These are phyloP conservation scores for Dimargaris cristalligena DNA, from an alignment of 192 early-diverging fungal species.

Conservation along the genomic window DNA sequence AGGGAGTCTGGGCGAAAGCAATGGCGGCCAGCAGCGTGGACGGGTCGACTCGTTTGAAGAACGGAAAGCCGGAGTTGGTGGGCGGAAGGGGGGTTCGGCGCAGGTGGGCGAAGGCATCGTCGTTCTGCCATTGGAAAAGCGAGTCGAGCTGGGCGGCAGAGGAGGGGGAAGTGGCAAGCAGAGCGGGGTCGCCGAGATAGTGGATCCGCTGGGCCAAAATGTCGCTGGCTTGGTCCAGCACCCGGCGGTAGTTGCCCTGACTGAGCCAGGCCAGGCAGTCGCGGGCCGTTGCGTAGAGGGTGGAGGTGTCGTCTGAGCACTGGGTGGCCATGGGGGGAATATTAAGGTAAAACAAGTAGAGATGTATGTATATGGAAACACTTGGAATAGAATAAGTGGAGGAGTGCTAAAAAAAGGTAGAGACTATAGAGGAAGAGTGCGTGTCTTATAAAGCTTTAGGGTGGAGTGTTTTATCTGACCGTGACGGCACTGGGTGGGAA, in stretches of 20 bases:
- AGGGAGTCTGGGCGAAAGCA: background rate
- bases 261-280: background rate
- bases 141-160: background rate
- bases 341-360: too few relatives aligned
- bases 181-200: background rate
- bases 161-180: background rate
- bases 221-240: conserved; percentile 5
- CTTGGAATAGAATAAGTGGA: background rate
- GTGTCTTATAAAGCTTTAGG: too few relatives aligned
- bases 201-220: background rate
- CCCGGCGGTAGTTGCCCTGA: background rate
- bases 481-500: too few relatives aligned
- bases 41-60: background rate
- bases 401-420: background rate
- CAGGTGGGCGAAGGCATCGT: background rate
- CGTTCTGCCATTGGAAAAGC: conserved; percentile 8
- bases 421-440: too few relatives aligned
- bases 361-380: background rate
- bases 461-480: too few relatives aligned
- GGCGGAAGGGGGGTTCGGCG: background rate
- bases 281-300: background rate
- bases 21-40: background rate
- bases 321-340: too few relatives aligned
- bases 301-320: background rate
- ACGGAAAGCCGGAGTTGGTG: background rate